Evolutionary conservation across 2,329 filamentous ascomycete species (phyloP).

Genomic region (Tricladium varicosporioides): DNA sequence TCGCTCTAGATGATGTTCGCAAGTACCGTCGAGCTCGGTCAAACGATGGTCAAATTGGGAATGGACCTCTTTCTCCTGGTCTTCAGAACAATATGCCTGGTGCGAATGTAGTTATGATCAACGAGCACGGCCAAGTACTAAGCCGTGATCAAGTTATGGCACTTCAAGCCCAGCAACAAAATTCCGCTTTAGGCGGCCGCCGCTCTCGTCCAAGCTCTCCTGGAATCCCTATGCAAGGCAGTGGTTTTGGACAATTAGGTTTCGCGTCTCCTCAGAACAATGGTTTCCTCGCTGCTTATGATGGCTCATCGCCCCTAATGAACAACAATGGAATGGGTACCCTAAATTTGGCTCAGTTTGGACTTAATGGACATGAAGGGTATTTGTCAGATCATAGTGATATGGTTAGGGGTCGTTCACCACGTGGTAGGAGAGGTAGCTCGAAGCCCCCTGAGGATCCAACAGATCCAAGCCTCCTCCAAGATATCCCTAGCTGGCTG

Average conservation of each 20-base stretch:
- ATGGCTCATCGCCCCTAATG: constrained; percentile 68
- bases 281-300: constrained; percentile 88
- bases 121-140: constrained; percentile 85
- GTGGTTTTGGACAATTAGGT: constrained; percentile 59
- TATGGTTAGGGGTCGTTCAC: constrained; percentile 84
- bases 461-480: constrained; percentile 82
- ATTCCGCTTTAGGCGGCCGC: constrained; percentile 57
- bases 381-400: constrained; percentile 95
- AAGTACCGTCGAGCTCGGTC: constrained; percentile 93
- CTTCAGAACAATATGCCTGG: constrained; percentile 63
- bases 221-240: constrained; percentile 76
- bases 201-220: constrained; percentile 89
- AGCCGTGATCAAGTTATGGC: constrained; percentile 82
- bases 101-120: constrained; percentile 88
- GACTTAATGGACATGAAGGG: constrained; percentile 69
- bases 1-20: constrained; percentile 92
- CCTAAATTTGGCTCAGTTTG: constrained; percentile 71
- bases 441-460: constrained; percentile 98
- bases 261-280: constrained; percentile 93
- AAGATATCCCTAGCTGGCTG: constrained; percentile 96
- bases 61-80: constrained; percentile 63
- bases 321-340: constrained; percentile 69
- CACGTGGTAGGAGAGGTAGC: constrained; percentile 86
- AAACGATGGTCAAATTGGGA: constrained; percentile 68
- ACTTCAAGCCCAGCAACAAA: constrained; percentile 64